Conservation (phyloP, 768 basidiomycete species). For the Tephrocybe sp. region DNA sequence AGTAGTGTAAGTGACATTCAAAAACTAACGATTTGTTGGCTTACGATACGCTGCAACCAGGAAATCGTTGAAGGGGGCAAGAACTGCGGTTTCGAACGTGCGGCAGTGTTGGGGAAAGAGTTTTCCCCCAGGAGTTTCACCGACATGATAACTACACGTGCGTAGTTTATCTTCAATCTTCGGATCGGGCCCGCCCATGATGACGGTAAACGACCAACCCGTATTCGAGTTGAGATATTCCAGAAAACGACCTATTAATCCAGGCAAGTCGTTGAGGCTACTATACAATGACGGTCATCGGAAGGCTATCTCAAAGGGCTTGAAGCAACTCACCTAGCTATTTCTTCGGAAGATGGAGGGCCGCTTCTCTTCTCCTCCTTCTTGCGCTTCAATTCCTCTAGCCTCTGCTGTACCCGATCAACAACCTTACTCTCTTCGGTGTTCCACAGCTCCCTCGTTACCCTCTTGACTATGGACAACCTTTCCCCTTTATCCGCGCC, state of each 20-base stretch:
- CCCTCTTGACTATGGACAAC: background rate
- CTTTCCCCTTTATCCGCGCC: background rate
- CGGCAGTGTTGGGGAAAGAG: background rate
- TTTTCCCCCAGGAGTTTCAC: background rate
- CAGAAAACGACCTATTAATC: background rate
- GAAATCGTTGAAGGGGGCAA: no score
- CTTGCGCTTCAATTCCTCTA: slow-evolving; percentile 1
- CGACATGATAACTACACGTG: background rate
- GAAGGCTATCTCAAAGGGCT: background rate
- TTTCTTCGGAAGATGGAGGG: background rate
- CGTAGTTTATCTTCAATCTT: background rate
- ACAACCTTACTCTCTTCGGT: background rate
- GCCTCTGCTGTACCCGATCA: background rate
- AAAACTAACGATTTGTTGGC: no score
- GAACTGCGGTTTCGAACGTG: no score
- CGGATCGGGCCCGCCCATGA: slow-evolving; percentile 1
- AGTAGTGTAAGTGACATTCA: no score
- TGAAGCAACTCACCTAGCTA: background rate
- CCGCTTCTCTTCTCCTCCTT: background rate
- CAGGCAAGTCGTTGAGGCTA: background rate
- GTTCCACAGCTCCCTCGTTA: background rate
- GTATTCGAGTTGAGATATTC: background rate
- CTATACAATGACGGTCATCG: background rate
- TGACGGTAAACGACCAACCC: background rate
- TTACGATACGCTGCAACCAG: no score